Conservation (phyloP, 495 filamentous ascomycete genomes). For the Talaromyces liani region DNA sequence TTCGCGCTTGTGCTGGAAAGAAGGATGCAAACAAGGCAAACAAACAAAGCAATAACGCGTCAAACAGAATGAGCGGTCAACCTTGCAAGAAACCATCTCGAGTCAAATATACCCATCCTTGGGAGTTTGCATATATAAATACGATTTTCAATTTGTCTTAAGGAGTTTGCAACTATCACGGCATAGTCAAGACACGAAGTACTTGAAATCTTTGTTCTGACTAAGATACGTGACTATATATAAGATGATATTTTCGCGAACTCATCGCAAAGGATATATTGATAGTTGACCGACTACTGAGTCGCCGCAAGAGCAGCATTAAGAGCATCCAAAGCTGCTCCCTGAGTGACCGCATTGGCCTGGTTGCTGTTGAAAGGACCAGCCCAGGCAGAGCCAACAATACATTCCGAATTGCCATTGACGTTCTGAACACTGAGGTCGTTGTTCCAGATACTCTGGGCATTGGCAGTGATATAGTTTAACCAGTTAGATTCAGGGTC, state of each 20-base stretch:
- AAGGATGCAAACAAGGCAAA: neutral
- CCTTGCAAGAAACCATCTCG: neutral
- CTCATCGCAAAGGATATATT: neutral
- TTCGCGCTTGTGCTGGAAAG: neutral
- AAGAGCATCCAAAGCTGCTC: conserved; percentile 4
- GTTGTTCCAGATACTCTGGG: conserved; percentile 7
- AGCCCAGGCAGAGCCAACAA: conserved; percentile 5
- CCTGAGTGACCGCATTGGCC: conserved; percentile 2
- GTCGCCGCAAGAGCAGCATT: conserved; percentile 5
- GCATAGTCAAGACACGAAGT: neutral
- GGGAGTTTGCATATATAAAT: no score
- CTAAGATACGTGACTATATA: neutral
- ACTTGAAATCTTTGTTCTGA: neutral
- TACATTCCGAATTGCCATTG: neutral
- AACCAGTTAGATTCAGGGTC: conserved; percentile 1
- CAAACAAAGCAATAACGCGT: neutral
- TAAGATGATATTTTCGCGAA: neutral
- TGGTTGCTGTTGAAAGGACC: conserved; percentile 5
- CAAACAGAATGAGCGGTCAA: neutral
- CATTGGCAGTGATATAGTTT: conserved; percentile 1
- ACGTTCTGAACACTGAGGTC: neutral
- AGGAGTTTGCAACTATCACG: neutral
- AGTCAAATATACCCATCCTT: neutral
- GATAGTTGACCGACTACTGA: neutral
- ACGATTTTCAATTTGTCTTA: neutral